Percentiles rank a stretch among this genome's conserved stretches.
These are phyloP conservation scores for Fusarium circinatum DNA, from an alignment of 2,329 filamentous ascomycete species.

Conservation along the genomic window DNA sequence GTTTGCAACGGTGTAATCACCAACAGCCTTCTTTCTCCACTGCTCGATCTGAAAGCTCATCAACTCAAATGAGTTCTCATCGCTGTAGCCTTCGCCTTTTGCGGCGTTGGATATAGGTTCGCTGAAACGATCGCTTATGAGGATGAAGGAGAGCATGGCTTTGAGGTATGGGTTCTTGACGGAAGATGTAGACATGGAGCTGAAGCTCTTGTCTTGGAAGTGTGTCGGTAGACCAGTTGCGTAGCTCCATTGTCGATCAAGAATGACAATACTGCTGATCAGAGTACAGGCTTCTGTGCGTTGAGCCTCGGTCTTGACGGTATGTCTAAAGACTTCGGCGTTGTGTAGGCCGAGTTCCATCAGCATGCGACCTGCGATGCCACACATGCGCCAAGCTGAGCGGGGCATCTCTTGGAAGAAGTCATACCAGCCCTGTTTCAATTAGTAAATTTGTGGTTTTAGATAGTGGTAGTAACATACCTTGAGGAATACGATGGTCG, in stretches of 20 bases:
- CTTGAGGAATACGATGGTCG: constrained; percentile 22
- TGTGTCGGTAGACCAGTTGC: constrained; percentile 21
- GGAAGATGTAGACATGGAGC: constrained; percentile 19
- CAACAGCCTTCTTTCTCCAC: constrained; percentile 42
- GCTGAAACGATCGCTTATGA: constrained; percentile 25
- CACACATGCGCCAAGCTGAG: constrained; percentile 44
- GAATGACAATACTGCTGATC: constrained; percentile 18
- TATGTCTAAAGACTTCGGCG: constrained; percentile 38
- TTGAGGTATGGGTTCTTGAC: constrained; percentile 26
- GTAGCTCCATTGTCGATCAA: constrained; percentile 27
- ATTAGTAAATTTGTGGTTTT: neutral
- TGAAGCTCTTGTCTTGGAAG: constrained; percentile 31
- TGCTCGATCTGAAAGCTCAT: constrained; percentile 46
- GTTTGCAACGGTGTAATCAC: constrained; percentile 7
- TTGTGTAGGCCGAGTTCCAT: constrained; percentile 46
- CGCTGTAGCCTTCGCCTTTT: constrained; percentile 31
- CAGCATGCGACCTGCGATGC: constrained; percentile 39
- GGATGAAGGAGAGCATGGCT: constrained; percentile 29
- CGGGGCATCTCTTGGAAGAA: constrained; percentile 41
- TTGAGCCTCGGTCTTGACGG: constrained; percentile 8
- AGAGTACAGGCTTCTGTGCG: constrained; percentile 13
- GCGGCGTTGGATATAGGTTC: constrained; percentile 21
- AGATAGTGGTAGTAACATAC: neutral
- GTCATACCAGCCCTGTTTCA: constrained; percentile 27
- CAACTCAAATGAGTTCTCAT: constrained; percentile 44